Evolutionary conservation across 2,329 filamentous ascomycete genomes (phyloP), one percentile per base, ranked within the genome.

Genomic region (Aspergillus ochraceus): DNA sequence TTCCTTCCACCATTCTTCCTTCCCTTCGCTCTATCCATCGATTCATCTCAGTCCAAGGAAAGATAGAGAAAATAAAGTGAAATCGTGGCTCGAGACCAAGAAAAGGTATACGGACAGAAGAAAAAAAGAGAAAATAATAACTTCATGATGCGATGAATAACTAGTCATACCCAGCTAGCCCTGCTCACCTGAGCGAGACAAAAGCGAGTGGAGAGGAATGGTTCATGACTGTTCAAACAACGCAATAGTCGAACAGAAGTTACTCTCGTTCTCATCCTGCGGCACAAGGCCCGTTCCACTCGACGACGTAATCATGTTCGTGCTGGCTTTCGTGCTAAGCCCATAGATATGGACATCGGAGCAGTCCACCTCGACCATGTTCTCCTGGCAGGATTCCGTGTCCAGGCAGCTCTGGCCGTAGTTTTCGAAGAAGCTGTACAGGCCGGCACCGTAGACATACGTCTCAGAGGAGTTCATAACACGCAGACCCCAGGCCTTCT

Each of bases 381-480:
- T 89, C 59, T 88, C 82, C 76, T 94, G 91, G 79, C 91, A 95
- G 65, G 84, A 85, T 72, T 90, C 84, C 10, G 81, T 82, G 42
- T 77, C 74, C 17, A 93, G 83, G 68, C 91, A 95, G 19, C 81
- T 80, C 76, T 92, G 89, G 42, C 77, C 80, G 77, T 94, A 94
- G 81, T 92, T 91, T 74, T 94, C 85, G 71, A 92, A 94, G 84
- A 94, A 94, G 65, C 84, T 88, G 82, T 94, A 94, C 60, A 93
- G 78, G 26, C 90, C 90, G 5, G 85, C 88, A 50, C 90, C 90
- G 70, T 88, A 91, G 68, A 92, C 77, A 70, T 84, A 86, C 19
- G 92, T 73, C 62, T 91, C 84, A 10, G 80, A 82, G 2, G 88
- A 91, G 74, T 89, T 83, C 57, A 86, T 77, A 46, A 92, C 81